phyloP scores from a whole-genome alignment of 148 eudicot genomes.

The Vaccinium myrtillus region DNA sequence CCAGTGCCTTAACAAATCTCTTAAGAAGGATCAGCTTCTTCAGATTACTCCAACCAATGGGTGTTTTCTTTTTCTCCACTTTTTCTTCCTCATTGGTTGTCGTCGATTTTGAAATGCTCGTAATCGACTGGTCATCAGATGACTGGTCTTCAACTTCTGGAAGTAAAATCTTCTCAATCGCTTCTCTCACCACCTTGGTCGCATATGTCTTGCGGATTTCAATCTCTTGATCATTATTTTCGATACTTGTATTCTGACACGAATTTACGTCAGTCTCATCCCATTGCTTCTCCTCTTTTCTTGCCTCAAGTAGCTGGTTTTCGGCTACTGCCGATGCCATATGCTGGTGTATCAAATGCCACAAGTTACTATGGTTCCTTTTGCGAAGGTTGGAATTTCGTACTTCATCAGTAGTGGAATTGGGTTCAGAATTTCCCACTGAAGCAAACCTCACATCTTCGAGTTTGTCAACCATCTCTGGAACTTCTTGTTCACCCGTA shows the following conservation, averaged over 20 bases:
- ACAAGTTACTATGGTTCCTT: constrained; percentile 66
- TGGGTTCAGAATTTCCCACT: constrained; percentile 24
- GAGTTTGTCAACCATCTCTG: neutral
- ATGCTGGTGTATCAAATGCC: constrained; percentile 76
- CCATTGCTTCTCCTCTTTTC: constrained; percentile 22
- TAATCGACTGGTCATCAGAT: constrained; percentile 36
- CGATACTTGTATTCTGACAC: constrained; percentile 16
- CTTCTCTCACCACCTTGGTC: constrained; percentile 74
- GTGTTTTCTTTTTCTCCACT: constrained; percentile 30
- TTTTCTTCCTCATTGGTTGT: constrained; percentile 22
- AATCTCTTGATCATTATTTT: constrained; percentile 36
- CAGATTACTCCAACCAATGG: constrained; percentile 60
- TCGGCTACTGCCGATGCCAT: constrained; percentile 36
- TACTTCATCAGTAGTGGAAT: constrained; percentile 17
- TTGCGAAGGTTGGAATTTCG: constrained; percentile 30
- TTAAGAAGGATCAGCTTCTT: constrained; percentile 61
- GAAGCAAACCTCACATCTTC: neutral
- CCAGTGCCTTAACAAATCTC: constrained; percentile 71
- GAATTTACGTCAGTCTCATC: constrained; percentile 14
- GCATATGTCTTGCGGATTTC: constrained; percentile 63
- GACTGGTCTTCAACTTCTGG: constrained; percentile 63
- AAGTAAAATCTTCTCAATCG: constrained; percentile 69
- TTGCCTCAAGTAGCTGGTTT: constrained; percentile 17
- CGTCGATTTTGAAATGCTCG: constrained; percentile 20
- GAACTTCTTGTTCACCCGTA: neutral